Conservation (phyloP, 495 filamentous ascomycete species). For the Aspergillus sparsus region DNA sequence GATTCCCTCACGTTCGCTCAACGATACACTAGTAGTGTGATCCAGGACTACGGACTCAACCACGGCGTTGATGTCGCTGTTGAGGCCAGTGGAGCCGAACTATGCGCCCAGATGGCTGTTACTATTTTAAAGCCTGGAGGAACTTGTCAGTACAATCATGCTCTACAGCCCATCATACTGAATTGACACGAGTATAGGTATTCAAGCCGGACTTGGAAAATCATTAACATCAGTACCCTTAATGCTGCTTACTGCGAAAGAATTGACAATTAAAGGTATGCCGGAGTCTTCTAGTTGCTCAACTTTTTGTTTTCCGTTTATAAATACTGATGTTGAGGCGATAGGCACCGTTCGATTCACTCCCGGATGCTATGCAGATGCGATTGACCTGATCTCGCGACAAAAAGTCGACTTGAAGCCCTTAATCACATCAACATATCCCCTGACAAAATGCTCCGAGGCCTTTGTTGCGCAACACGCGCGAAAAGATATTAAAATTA, state of each 20-base stretch:
- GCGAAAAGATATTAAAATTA: slow-evolving; percentile 3
- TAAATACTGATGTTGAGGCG: too few relatives aligned
- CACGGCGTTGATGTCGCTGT: slow-evolving; percentile 76
- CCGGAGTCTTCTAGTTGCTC: too few relatives aligned
- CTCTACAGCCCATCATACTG: too few relatives aligned
- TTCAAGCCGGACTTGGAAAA: too few relatives aligned
- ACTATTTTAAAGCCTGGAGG: slow-evolving; percentile 71
- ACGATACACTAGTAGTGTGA: too few relatives aligned
- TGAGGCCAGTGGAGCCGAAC: slow-evolving; percentile 80
- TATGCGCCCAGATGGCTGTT: slow-evolving; percentile 71
- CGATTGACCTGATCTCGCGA: not conserved
- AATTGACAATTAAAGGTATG: too few relatives aligned
- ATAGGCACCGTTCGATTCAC: too few relatives aligned
- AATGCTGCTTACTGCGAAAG: too few relatives aligned
- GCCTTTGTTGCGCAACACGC: not conserved
- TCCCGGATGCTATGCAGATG: not conserved
- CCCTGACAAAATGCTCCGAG: slow-evolving; percentile 3
- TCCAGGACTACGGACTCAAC: slow-evolving; percentile 44
- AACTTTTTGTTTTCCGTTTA: too few relatives aligned
- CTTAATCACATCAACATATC: not conserved
- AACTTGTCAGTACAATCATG: too few relatives aligned
- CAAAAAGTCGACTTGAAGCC: slow-evolving; percentile 5
- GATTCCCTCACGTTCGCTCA: slow-evolving; percentile 40
- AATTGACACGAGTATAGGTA: too few relatives aligned
- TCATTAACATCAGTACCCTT: too few relatives aligned